Evolutionary conservation across 2,329 filamentous ascomycete genomes (phyloP), one percentile per base, ranked within the genome.

Genomic region (Ceratocystis alfenasii): DNA sequence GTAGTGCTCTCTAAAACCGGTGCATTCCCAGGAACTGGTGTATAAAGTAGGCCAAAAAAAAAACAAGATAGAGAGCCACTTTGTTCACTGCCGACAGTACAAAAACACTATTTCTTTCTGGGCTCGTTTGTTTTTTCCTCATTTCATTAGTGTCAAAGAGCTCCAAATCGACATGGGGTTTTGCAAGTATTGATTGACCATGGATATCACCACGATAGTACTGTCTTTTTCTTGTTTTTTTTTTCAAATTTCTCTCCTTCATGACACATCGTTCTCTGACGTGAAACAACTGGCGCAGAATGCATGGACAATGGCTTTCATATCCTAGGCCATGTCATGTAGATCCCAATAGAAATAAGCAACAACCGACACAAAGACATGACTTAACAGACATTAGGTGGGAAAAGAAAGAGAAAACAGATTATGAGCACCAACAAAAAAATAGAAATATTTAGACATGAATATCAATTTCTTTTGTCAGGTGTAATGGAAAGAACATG

Each of bases 1-100:
- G 88, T 99, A 33, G 94, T 99, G 22, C 78, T 99, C 66, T 96
- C 90, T 75, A 97, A 96, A 76, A 88, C 83, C 67, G 90, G 89
- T 50, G 93, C 94, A 1, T 99, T 99, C 73, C 94, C 95, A 0
- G 92, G 92, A 28, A 97, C 95, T 28, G 89, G 89, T 20, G 76
- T 87, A 61, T 87, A 75, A 65, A 55, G 3, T 30, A 30, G 30
- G 30, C 60, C 36, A 17, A 28, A 12, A 20, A 20, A 4, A 7
- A 25, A 2, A 25, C 7, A 25, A 53, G 20, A 50, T 4, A 28
- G 22, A 28, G 22, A 10, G 48, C 22, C 4, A 4, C 22, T 53
- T 53, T 10, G 48, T 28, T 25, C 48, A 8, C 46, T 17, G 10
- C 53, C n/a, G 2, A 50, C 3, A n/a, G n/a, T 5, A 55, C 1